These are phyloP conservation scores for Starmerella vitae DNA, from an alignment of 805 yeast species.

Conservation along the genomic window DNA sequence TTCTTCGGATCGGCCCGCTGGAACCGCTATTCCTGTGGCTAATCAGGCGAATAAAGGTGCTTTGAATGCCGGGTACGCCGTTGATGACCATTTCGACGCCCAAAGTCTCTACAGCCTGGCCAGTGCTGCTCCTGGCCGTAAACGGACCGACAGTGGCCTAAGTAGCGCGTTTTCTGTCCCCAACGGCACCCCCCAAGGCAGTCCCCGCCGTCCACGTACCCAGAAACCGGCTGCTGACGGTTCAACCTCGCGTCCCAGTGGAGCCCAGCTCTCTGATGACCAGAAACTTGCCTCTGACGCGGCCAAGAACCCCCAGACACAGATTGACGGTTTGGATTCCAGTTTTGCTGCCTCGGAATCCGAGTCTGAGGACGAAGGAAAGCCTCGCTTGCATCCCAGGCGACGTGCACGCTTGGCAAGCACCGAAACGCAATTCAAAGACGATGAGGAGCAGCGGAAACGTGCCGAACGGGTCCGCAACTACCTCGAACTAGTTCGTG, in stretches of 20 bases:
- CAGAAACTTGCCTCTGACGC: not conserved
- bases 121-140: not conserved
- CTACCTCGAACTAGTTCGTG: conserved; percentile 1
- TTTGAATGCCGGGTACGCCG: conserved; percentile 20
- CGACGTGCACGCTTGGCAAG: conserved; percentile 12
- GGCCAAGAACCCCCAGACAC: not conserved
- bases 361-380: not conserved
- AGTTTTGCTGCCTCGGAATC: not conserved
- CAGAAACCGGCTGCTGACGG: not conserved
- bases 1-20: conserved; percentile 20
- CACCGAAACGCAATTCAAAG: conserved; percentile 13
- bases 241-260: not conserved
- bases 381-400: not conserved
- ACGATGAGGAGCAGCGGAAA: conserved; percentile 11
- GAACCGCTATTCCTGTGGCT: conserved; percentile 25
- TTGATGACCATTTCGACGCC: not conserved
- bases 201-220: not conserved
- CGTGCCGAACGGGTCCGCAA: conserved; percentile 14
- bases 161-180: not conserved
- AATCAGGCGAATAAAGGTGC: conserved; percentile 21
- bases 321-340: not conserved
- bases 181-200: not conserved
- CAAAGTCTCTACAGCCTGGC: not conserved
- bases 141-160: not conserved
- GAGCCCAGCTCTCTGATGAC: not conserved